phyloP scores from a whole-genome alignment of 2,329 filamentous ascomycete genomes.

The Colletotrichum falcatum region DNA sequence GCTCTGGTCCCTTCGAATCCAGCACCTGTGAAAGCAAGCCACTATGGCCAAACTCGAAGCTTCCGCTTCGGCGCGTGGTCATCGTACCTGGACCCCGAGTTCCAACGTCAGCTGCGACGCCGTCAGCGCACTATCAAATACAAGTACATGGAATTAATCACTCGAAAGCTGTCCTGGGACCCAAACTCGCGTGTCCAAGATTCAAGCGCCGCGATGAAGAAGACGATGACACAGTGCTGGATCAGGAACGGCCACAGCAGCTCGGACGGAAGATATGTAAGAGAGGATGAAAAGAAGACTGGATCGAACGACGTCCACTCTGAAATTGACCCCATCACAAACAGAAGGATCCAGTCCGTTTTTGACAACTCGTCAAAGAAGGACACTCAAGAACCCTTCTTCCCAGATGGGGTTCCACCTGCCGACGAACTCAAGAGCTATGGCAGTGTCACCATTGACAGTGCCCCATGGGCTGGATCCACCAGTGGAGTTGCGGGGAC shows the following conservation, averaged over 20 bases:
- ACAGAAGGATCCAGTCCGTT: conserved; percentile 58
- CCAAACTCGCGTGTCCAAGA: conserved; percentile 51
- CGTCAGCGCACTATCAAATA: conserved; percentile 58
- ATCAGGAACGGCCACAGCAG: conserved; percentile 45
- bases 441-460: conserved; percentile 49
- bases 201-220: conserved; percentile 54
- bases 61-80: conserved; percentile 65
- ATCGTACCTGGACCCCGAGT: conserved; percentile 55
- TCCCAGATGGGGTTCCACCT: conserved; percentile 51
- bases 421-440: conserved; percentile 52
- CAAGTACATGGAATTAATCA: conserved; percentile 59
- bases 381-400: conserved; percentile 44
- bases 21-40: conserved; percentile 39
- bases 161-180: conserved; percentile 61
- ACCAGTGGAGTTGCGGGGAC: conserved; percentile 37
- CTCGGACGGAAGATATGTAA: conserved; percentile 49
- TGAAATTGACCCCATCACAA: conserved; percentile 70
- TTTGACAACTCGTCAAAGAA: conserved; percentile 31
- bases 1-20: conserved; percentile 25
- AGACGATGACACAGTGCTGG: conserved; percentile 57
- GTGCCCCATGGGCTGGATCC: conserved; percentile 42
- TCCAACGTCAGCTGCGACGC: conserved; percentile 57
- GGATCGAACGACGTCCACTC: conserved; percentile 54
- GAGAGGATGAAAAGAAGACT: conserved; percentile 53
- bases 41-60: conserved; percentile 56